phyloP scores from a whole-genome alignment of 1,284 basidiomycete species.

The Caloboletus firmus region DNA sequence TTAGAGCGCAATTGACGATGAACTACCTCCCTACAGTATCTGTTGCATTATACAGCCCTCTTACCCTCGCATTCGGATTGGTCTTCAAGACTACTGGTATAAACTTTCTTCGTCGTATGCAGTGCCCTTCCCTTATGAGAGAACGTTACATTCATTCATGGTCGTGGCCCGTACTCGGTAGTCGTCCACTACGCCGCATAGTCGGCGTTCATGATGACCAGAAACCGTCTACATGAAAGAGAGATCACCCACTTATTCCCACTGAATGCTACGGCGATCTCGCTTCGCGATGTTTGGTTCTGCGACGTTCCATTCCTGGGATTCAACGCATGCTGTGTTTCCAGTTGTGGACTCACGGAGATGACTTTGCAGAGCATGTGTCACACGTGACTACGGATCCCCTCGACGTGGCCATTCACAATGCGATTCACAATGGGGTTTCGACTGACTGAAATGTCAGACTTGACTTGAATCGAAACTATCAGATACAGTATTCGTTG shows the following conservation, averaged over 20 bases:
- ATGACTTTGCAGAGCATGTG: slow-evolving; percentile 18
- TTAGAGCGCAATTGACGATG: slow-evolving; percentile 1
- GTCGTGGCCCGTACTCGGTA: background rate
- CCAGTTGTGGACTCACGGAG: slow-evolving; percentile 18
- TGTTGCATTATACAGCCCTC: background rate
- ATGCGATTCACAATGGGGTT: background rate
- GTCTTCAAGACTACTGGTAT: background rate
- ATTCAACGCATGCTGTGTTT: background rate
- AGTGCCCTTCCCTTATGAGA: background rate
- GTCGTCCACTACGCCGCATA: slow-evolving; percentile 11
- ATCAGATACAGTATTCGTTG: background rate
- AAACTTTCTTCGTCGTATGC: background rate
- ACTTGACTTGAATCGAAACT: background rate
- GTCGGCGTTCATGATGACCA: slow-evolving; percentile 15
- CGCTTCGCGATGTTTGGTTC: slow-evolving; percentile 1
- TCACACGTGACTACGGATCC: slow-evolving; percentile 9
- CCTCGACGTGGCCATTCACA: background rate
- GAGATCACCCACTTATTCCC: slow-evolving; percentile 21
- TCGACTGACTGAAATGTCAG: background rate
- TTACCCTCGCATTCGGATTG: background rate
- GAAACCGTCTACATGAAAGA: slow-evolving; percentile 12
- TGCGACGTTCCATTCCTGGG: background rate
- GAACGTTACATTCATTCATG: background rate
- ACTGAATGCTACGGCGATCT: slow-evolving; percentile 8
- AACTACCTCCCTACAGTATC: slow-evolving; percentile 4